Conservation (phyloP, 176 grass and related monocot genomes). For the Oryza brachyantha region DNA sequence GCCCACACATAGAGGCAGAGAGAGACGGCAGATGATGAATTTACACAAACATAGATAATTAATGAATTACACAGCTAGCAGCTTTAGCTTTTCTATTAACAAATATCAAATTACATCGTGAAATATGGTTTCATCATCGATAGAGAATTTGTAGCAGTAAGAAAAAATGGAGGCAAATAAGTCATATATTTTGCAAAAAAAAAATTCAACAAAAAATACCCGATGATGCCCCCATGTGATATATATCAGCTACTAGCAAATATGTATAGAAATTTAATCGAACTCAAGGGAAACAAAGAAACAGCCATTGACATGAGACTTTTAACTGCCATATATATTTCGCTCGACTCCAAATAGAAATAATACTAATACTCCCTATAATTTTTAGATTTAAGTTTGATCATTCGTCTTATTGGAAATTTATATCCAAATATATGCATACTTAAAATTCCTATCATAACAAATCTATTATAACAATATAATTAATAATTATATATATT, state of each 20-base stretch:
- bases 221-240: background rate
- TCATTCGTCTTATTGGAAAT: too few relatives aligned
- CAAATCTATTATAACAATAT: too few relatives aligned
- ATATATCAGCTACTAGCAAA: background rate
- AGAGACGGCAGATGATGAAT: background rate
- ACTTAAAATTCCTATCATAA: too few relatives aligned
- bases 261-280: slow-evolving; percentile 5
- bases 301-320: background rate
- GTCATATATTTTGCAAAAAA: background rate
- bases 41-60: background rate
- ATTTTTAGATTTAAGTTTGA: too few relatives aligned
- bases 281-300: slow-evolving; percentile 22
- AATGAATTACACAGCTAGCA: slow-evolving; percentile 3
- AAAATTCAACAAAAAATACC: background rate
- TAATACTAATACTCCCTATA: too few relatives aligned
- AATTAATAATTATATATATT: too few relatives aligned
- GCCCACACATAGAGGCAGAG: too few relatives aligned
- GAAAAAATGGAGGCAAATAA: background rate
- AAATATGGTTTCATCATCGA: slow-evolving; percentile 10
- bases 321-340: background rate
- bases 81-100: background rate
- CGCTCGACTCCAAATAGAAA: background rate
- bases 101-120: background rate
- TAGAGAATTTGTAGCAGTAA: background rate
- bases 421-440: too few relatives aligned